Percentiles rank a stretch among this genome's conserved stretches.
These are phyloP conservation scores for Penicillium egyptiacum DNA, from an alignment of 495 filamentous ascomycete genomes.

Conservation along the genomic window DNA sequence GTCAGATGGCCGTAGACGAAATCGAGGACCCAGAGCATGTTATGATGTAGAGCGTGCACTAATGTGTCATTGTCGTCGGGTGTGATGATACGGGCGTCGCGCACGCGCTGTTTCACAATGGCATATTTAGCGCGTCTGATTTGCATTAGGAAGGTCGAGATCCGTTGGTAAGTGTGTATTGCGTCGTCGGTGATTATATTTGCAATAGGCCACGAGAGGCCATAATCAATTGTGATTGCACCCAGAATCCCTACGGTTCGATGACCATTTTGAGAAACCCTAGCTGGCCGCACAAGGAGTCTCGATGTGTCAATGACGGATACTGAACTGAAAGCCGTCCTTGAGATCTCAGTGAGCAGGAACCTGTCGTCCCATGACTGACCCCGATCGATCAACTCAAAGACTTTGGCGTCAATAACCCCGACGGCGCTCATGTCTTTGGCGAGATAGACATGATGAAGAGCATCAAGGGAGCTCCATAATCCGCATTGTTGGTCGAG, in stretches of 20 bases:
- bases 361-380: slow-evolving; percentile 80
- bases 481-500: slow-evolving; percentile 72
- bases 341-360: slow-evolving; percentile 74
- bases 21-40: slow-evolving; percentile 77
- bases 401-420: slow-evolving; percentile 65
- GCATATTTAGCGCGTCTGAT: slow-evolving; percentile 68
- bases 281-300: slow-evolving; percentile 52
- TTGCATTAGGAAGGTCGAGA: slow-evolving; percentile 77
- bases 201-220: slow-evolving; percentile 80
- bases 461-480: slow-evolving; percentile 60
- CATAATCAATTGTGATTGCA: slow-evolving; percentile 57
- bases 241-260: slow-evolving; percentile 54
- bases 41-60: slow-evolving; percentile 66
- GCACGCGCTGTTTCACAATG: slow-evolving; percentile 57
- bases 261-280: slow-evolving; percentile 13
- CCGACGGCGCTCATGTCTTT: slow-evolving; percentile 64
- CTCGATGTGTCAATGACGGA: slow-evolving; percentile 56
- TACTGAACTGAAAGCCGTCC: slow-evolving; percentile 59
- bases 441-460: slow-evolving; percentile 72
- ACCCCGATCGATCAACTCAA: slow-evolving; percentile 71
- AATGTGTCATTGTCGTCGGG: slow-evolving; percentile 35
- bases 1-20: slow-evolving; percentile 73
- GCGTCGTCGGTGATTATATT: slow-evolving; percentile 70
- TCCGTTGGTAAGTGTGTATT: slow-evolving; percentile 61
- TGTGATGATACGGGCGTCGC: slow-evolving; percentile 18